Evolutionary conservation across 2,329 filamentous ascomycete genomes (phyloP).

Genomic region (Pseudocercospora ulei): DNA sequence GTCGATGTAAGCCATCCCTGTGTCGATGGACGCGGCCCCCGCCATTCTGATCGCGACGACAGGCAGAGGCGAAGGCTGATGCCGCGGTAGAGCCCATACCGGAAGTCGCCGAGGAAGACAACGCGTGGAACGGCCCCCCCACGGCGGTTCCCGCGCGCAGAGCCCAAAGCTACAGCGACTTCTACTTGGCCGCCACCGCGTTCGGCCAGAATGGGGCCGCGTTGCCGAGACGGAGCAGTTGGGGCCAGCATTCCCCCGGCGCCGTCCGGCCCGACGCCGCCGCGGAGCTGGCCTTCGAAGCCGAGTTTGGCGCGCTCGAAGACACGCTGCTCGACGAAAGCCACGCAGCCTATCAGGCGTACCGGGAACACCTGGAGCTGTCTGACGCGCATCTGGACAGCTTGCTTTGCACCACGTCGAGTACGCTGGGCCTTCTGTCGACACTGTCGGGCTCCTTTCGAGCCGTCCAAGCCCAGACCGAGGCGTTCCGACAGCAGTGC

Average conservation of each 20-base stretch:
- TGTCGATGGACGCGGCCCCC: constrained; percentile 24
- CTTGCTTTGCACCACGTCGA: constrained; percentile 66
- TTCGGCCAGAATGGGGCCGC: constrained; percentile 48
- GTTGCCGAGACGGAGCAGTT: constrained; percentile 36
- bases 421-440: constrained; percentile 64
- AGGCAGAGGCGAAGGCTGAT: constrained; percentile 50
- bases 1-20: constrained; percentile 36
- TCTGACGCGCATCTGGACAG: constrained; percentile 73
- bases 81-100: constrained; percentile 50
- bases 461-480: constrained; percentile 78
- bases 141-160: constrained; percentile 56
- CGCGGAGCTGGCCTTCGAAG: constrained; percentile 48
- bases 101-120: constrained; percentile 46
- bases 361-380: constrained; percentile 68
- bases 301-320: constrained; percentile 52
- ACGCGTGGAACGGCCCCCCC: constrained; percentile 48
- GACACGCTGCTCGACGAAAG: constrained; percentile 67
- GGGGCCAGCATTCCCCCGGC: constrained; percentile 12
- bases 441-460: constrained; percentile 77
- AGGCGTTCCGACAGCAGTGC: constrained; percentile 85
- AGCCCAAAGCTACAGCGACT: constrained; percentile 69
- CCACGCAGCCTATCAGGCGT: constrained; percentile 77
- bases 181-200: constrained; percentile 55
- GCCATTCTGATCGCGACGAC: constrained; percentile 37
- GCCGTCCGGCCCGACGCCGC: constrained; percentile 27